These are phyloP conservation scores for Phialophora tarda DNA, from an alignment of 2,329 filamentous ascomycete species.

Conservation along the genomic window DNA sequence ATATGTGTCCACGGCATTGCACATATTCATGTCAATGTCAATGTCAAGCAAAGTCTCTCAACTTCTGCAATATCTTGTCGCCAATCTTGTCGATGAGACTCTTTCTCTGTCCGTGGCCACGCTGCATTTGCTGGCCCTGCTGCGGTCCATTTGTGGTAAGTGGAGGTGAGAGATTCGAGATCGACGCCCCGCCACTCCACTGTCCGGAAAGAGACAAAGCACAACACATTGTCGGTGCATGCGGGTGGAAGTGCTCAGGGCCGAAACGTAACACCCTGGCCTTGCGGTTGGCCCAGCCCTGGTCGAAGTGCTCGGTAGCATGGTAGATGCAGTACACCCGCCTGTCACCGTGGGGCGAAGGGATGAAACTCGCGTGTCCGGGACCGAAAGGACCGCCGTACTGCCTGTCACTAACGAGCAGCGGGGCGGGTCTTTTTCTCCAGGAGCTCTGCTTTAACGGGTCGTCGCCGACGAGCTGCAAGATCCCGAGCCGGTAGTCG, in stretches of 20 bases:
- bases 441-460: constrained; percentile 30
- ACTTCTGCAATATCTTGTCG: constrained; percentile 2
- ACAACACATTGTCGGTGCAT: constrained; percentile 34
- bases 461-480: constrained; percentile 32
- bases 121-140: background rate
- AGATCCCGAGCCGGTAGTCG: constrained; percentile 37
- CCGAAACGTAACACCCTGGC: constrained; percentile 32
- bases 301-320: constrained; percentile 33
- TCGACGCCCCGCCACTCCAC: constrained; percentile 12
- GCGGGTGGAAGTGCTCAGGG: constrained; percentile 25
- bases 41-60: background rate
- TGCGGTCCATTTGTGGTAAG: background rate
- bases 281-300: constrained; percentile 40
- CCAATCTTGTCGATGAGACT: constrained; percentile 15
- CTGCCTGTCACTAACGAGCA: constrained; percentile 31
- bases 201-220: constrained; percentile 17
- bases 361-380: constrained; percentile 38
- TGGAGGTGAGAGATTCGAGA: background rate
- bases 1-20: background rate
- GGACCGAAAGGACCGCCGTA: constrained; percentile 39
- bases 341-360: constrained; percentile 21
- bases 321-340: constrained; percentile 39
- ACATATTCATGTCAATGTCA: background rate
- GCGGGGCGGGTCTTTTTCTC: constrained; percentile 33
- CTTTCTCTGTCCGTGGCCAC: background rate